Evolutionary conservation across 2,329 filamentous ascomycete genomes (phyloP), one percentile per base, ranked within the genome.

Genomic region (Phymatotrichopsis omnivora): DNA sequence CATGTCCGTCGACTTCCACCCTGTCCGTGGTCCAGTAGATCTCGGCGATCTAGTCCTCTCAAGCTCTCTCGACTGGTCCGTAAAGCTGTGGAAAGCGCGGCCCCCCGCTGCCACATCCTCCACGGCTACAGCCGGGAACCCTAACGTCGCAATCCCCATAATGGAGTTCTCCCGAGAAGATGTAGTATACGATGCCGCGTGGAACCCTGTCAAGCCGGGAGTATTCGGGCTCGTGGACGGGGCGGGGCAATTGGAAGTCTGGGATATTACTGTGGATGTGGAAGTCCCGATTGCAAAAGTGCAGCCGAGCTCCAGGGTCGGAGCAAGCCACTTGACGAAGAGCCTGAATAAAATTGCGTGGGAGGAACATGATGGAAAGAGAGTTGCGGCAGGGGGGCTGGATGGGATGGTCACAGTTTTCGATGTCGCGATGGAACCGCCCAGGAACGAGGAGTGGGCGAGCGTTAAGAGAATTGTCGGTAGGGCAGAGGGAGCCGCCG

Each of bases 221-320:
- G 84, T 98, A 7, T 98, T 98, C 64, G 85, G 85, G 1, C 76
- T 93, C 16, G 91, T 96, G 2, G 93, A 98, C 58, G 91, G 91
- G 25, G 85, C 84, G 2, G 93, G 91, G 23, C 83, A 79, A 64
- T 71, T 98, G 14, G 93, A 98, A 65, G 72, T 98, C 38, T 98
- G 91, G 85, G 93, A 98, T 61, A 75, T 98, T 40, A 89, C 84
- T 10, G 74, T 87, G 16, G 87, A 95, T 64, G 86, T 82, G 1
- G 91, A 98, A 66, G 85, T 96, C 35, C 91, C 91, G 0, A 78
- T 93, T 1, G 82, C 85, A 38, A 80, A 81, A 55, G 81, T 86
- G 56, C 76, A 76, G 40, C 86, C 86, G 1, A 40, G 63, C 60
- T 55, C 71, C 60, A 65, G 80, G 60, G 74, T 77, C 58, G 75